Evolutionary conservation across 805 yeast species (phyloP).

Genomic region (Starmera quercuum): DNA sequence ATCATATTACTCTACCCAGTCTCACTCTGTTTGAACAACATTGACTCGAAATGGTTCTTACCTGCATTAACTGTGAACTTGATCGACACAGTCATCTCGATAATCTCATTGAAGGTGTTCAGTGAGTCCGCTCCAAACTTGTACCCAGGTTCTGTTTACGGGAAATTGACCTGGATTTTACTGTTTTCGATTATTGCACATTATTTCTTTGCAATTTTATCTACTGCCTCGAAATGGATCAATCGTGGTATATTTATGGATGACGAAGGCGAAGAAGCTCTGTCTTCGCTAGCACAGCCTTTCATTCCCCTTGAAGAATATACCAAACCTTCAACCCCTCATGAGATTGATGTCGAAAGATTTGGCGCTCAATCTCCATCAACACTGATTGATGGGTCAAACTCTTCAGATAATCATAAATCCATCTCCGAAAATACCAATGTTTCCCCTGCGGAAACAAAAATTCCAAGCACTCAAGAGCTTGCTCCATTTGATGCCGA

Average conservation of each 20-base stretch:
- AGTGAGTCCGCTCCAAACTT: constrained; percentile 52
- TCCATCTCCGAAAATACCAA: constrained; percentile 4
- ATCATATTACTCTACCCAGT: constrained; percentile 60
- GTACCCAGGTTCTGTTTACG: constrained; percentile 74
- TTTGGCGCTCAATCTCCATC: constrained; percentile 15
- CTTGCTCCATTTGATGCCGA: not conserved
- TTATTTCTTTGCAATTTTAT: constrained; percentile 43
- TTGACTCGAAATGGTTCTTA: constrained; percentile 49
- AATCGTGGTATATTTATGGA: constrained; percentile 19
- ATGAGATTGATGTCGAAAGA: constrained; percentile 15
- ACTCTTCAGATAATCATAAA: not conserved
- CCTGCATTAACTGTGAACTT: constrained; percentile 48
- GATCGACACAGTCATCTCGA: constrained; percentile 36
- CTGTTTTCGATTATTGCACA: constrained; percentile 47
- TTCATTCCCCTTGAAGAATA: constrained; percentile 22
- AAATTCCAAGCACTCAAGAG: not conserved
- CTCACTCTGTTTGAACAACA: constrained; percentile 54
- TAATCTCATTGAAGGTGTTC: constrained; percentile 49
- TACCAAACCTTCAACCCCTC: not conserved
- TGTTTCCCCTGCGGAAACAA: constrained; percentile 1
- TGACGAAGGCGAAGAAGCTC: constrained; percentile 9
- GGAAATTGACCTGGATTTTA: constrained; percentile 55
- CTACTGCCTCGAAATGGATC: constrained; percentile 38
- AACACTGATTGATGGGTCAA: constrained; percentile 11
- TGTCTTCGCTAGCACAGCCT: too few relatives aligned